phyloP scores from a whole-genome alignment of 2,329 filamentous ascomycete genomes.

The Pseudogymnoascus destructans region DNA sequence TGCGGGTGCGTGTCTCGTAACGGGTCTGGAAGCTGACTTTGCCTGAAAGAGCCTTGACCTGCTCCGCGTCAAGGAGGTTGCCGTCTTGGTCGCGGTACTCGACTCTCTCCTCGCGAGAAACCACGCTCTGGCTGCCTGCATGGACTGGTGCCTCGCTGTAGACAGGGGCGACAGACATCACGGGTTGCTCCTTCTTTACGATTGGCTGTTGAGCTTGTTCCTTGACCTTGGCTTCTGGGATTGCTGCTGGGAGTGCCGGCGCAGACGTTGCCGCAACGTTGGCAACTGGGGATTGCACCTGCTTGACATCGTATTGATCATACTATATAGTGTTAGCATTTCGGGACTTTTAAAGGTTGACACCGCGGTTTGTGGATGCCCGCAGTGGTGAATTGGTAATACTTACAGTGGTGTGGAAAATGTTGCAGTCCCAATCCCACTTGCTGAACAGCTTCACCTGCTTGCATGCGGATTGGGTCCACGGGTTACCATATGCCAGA shows the following conservation, averaged over 20 bases:
- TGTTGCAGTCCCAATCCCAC: conserved; percentile 99
- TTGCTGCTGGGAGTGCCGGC: conserved; percentile 16
- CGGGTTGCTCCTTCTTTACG: conserved; percentile 14
- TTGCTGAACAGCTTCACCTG: conserved; percentile 73
- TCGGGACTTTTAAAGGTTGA: not conserved
- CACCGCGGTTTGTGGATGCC: not conserved
- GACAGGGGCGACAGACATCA: conserved; percentile 23
- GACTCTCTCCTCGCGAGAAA: conserved; percentile 58
- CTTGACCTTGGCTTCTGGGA: conserved; percentile 13
- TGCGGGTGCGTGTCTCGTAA: conserved; percentile 84
- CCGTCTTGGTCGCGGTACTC: conserved; percentile 94
- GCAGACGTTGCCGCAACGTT: conserved; percentile 17
- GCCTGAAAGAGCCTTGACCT: conserved; percentile 73
- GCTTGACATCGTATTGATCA: not conserved
- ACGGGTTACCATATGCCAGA: conserved; percentile 81
- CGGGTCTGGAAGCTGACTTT: conserved; percentile 93
- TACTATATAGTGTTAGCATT: not conserved
- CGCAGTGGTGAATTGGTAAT: conserved; percentile 9
- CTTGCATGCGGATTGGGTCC: conserved; percentile 81
- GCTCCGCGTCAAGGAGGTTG: conserved; percentile 70
- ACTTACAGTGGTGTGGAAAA: conserved; percentile 77
- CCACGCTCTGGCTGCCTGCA: conserved; percentile 20
- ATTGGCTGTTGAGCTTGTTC: conserved; percentile 21
- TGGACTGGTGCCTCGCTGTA: conserved; percentile 13
- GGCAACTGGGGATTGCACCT: conserved; percentile 10